Conservation (phyloP, 139 green algal species). For the Tetraselmis striata region DNA sequence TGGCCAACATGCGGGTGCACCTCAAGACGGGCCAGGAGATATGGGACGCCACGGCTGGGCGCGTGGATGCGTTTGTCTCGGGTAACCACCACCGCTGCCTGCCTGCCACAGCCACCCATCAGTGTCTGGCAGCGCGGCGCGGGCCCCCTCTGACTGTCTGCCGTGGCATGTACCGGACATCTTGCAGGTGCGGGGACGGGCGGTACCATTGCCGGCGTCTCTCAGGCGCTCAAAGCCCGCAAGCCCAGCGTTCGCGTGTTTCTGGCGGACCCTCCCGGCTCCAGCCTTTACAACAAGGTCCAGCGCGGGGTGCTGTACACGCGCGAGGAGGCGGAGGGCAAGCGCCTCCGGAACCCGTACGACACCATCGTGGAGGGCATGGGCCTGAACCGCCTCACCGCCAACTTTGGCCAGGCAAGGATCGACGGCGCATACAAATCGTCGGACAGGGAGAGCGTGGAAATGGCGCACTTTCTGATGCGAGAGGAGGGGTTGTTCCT, state of each 20-base stretch:
- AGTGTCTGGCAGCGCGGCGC: no score
- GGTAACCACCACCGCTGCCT: slow-evolving; percentile 23
- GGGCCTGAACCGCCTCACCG: slow-evolving; percentile 88
- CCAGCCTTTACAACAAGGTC: slow-evolving; percentile 85
- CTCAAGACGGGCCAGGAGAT: slow-evolving; percentile 74
- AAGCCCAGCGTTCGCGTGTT: slow-evolving; percentile 34
- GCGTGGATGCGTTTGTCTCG: slow-evolving; percentile 84
- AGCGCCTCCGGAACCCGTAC: slow-evolving; percentile 76
- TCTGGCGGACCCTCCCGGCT: slow-evolving; percentile 84
- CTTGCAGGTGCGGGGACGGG: slow-evolving; percentile 80
- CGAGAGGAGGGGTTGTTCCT: slow-evolving; percentile 88
- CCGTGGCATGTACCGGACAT: no score
- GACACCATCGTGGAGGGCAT: slow-evolving; percentile 91
- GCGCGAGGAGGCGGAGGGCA: slow-evolving; percentile 81
- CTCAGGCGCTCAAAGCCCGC: slow-evolving; percentile 49
- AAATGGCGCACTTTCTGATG: slow-evolving; percentile 80
- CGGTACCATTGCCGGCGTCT: slow-evolving; percentile 88
- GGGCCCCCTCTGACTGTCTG: no score
- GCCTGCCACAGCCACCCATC: no score
- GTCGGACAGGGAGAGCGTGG: slow-evolving; percentile 60
- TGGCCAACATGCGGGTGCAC: slow-evolving; percentile 79
- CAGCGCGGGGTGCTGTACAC: slow-evolving; percentile 84
- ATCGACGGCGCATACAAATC: slow-evolving; percentile 70
- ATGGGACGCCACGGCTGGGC: slow-evolving; percentile 65
- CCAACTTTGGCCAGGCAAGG: slow-evolving; percentile 72